These are phyloP conservation scores for Xylariaceae sp. DNA, from an alignment of 2,329 filamentous ascomycete species.

Conservation along the genomic window DNA sequence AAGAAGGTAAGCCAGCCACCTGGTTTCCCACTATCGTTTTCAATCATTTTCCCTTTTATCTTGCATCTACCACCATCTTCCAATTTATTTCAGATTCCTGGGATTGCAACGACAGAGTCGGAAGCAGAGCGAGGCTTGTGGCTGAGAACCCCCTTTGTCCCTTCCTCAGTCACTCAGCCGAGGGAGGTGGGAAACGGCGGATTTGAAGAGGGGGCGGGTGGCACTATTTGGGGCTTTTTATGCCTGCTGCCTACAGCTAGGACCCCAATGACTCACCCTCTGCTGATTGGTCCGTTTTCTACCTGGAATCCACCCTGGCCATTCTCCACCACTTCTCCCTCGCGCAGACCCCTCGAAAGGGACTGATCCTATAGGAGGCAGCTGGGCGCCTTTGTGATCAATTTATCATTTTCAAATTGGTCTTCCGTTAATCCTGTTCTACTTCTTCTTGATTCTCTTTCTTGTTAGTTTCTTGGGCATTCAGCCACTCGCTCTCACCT, in stretches of 20 bases:
- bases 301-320: conserved; percentile 2
- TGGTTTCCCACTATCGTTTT: background rate
- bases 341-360: too few relatives aligned
- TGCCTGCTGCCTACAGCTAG: conserved; percentile 29
- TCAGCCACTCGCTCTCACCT: too few relatives aligned
- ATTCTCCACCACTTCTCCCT: conserved; percentile 25
- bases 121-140: conserved; percentile 2
- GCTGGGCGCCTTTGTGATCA: too few relatives aligned
- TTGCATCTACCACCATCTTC: conserved; percentile 1
- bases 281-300: conserved; percentile 18
- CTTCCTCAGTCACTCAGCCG: conserved; percentile 26
- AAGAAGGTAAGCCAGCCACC: conserved; percentile 69
- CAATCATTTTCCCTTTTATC: conserved; percentile 1
- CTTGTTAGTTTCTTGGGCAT: too few relatives aligned
- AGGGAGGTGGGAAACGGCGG: conserved; percentile 37
- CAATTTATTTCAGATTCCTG: background rate
- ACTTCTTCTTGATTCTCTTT: too few relatives aligned
- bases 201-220: conserved; percentile 42
- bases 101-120: background rate
- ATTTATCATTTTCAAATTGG: too few relatives aligned
- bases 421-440: too few relatives aligned
- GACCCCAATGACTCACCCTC: conserved; percentile 21
- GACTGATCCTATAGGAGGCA: too few relatives aligned
- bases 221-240: conserved; percentile 57
- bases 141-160: conserved; percentile 15